Conservation (phyloP, 257 asterid genomes). For the Paulownia fortunei region DNA sequence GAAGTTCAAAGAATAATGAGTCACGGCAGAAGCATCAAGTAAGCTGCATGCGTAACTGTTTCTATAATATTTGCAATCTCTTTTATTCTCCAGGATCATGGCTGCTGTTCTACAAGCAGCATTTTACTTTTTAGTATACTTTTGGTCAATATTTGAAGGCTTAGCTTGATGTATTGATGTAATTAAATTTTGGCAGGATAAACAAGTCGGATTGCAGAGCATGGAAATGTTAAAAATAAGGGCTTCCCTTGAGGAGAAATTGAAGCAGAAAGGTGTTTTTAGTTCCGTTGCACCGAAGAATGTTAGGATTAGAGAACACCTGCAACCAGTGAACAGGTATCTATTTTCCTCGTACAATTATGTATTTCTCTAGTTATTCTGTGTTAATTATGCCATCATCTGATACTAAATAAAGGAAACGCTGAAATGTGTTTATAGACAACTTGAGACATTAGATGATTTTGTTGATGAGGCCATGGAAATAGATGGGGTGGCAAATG, state of each 20-base stretch:
- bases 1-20: slow-evolving; percentile 41
- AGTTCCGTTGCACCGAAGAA: slow-evolving; percentile 60
- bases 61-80: neutral
- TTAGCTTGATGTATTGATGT: slow-evolving; percentile 24
- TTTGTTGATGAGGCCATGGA: slow-evolving; percentile 81
- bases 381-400: slow-evolving; percentile 10
- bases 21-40: slow-evolving; percentile 61
- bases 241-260: slow-evolving; percentile 86
- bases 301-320: slow-evolving; percentile 44
- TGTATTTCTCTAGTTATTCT: neutral
- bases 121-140: neutral
- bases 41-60: slow-evolving; percentile 29
- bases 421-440: slow-evolving; percentile 47
- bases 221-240: slow-evolving; percentile 85
- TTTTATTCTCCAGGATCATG: neutral
- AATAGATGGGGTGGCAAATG: slow-evolving; percentile 40
- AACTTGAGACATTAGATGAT: slow-evolving; percentile 86
- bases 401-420: slow-evolving; percentile 22
- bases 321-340: slow-evolving; percentile 71
- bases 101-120: neutral
- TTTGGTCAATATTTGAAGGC: slow-evolving; percentile 6
- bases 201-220: slow-evolving; percentile 72
- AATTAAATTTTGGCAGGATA: slow-evolving; percentile 55
- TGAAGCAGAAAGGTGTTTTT: slow-evolving; percentile 77
- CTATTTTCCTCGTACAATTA: neutral